Conservation (phyloP, 306 rosid species). For the Citrullus amarus region DNA sequence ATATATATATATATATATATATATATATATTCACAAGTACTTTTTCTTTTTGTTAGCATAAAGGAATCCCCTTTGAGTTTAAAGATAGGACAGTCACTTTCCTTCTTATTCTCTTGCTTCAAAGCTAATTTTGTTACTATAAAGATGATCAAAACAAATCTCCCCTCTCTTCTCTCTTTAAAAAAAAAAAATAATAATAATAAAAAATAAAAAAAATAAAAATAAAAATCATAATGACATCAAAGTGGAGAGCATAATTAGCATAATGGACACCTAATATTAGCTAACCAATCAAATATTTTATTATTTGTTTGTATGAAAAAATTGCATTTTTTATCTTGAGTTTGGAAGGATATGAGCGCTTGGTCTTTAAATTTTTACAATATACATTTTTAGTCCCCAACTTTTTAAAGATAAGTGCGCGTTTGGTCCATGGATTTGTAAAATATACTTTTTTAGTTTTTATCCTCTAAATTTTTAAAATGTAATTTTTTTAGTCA, state of each 20-base stretch:
- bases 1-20: too few relatives aligned
- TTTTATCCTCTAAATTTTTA: too few relatives aligned
- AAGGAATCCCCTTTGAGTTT: conserved; percentile 1
- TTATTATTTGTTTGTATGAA: not conserved
- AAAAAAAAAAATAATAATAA: too few relatives aligned
- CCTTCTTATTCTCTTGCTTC: not conserved
- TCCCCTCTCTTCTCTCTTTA: not conserved
- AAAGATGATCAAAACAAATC: not conserved
- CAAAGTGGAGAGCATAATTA: not conserved
- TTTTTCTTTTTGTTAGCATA: not conserved
- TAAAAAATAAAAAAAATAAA: too few relatives aligned
- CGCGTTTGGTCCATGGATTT: too few relatives aligned
- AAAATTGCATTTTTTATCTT: too few relatives aligned
- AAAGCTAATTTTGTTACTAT: not conserved
- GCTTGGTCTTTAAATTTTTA: too few relatives aligned
- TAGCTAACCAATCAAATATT: not conserved
- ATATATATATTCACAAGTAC: not conserved
- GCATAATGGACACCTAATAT: not conserved
- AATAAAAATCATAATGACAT: not conserved
- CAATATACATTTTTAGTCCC: too few relatives aligned
- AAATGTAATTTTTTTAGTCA: too few relatives aligned
- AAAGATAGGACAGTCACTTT: not conserved
- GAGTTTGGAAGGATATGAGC: too few relatives aligned
- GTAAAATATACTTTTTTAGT: too few relatives aligned
- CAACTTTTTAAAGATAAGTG: too few relatives aligned